Percentiles rank a stretch among this genome's conserved stretches.
Conservation (phyloP, 148 eudicot species). For the Amaranthus palmeri region DNA sequence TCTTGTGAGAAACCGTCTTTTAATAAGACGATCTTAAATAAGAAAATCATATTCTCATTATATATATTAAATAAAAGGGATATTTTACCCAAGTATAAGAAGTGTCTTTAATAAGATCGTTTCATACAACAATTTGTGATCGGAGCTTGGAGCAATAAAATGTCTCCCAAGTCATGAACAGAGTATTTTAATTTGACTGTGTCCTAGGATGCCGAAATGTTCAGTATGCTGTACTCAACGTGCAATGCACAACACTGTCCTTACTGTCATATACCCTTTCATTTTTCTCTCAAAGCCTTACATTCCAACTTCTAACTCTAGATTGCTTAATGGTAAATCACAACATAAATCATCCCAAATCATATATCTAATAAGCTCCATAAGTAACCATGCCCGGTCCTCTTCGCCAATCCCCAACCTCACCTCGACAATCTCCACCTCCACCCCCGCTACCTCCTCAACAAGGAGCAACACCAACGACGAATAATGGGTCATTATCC, state of each 20-base stretch:
- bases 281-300: background rate
- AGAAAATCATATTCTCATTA: too few relatives aligned
- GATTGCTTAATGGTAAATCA: too few relatives aligned
- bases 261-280: background rate
- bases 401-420: conserved; percentile 25
- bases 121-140: too few relatives aligned
- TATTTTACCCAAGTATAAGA: too few relatives aligned
- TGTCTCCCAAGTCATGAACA: background rate
- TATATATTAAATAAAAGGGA: too few relatives aligned
- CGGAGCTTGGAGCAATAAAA: background rate
- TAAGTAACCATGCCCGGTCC: conserved; percentile 37
- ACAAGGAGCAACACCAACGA: conserved; percentile 9
- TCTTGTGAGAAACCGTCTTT: too few relatives aligned
- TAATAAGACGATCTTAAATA: too few relatives aligned
- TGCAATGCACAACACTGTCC: conserved; percentile 21
- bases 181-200: background rate
- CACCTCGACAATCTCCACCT: conserved; percentile 28
- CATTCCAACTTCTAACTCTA: background rate
- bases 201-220: too few relatives aligned
- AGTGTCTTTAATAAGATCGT: too few relatives aligned
- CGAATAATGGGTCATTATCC: conserved; percentile 25
- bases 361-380: background rate
- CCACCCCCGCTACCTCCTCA: background rate
- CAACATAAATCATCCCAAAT: background rate
- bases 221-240: conserved; percentile 19